Base-by-base conservation (phyloP, 139 green algal genomes). In the Auxenochlorella pyrenoidosa region DNA sequence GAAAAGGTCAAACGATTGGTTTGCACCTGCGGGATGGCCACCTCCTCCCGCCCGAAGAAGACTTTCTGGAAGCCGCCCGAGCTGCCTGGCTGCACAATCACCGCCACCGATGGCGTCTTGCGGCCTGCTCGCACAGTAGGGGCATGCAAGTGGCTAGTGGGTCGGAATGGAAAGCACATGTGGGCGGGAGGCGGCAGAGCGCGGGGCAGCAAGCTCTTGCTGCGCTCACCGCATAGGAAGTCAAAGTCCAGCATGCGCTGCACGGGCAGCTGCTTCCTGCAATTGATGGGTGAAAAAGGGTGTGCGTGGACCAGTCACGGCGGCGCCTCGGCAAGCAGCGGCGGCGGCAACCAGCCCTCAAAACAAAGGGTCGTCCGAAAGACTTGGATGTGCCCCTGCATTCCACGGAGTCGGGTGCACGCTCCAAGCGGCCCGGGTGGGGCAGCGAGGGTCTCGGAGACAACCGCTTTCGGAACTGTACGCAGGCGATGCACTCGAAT, bases 211-310 rank as follows among this genome's bases (percentile, higher is more conserved):
- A 63, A 28, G 16, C 54, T 4, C 54, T 63, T 24, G 54, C 54
- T 13, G 22, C 41, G 47, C 91, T 83, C 80, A 97, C 94, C 96
- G 58, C 96, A 99, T 0, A 98, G 86, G 77, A 93, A 99, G 80
- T 99, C 96, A 81, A 99, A 99, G 79, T 99, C 96, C 0, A 99
- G 95, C 97, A 99, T 99, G 60, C 97, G 95, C 93, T 99, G 97
- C 75, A 96, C 89, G 6, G 90, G 87, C 28, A 84, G 60, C 47
- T 89, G 80, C 81, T 91, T 91, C 89, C 84, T 91, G 88, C 60
- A 60, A n/a, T 32, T 1, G 3, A 68, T 0, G 70, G 22, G 36
- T n/a, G 34, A 36, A 68, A 5, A 63, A 43, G n/a, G 38, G 54
- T 3, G 32, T 10, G 40, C 0, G 10, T 13, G 28, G 1, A 66